Percentiles rank a stretch among this genome's conserved stretches.
These are phyloP conservation scores for Erodium texanum DNA, from an alignment of 441 rosid species.

Conservation along the genomic window DNA sequence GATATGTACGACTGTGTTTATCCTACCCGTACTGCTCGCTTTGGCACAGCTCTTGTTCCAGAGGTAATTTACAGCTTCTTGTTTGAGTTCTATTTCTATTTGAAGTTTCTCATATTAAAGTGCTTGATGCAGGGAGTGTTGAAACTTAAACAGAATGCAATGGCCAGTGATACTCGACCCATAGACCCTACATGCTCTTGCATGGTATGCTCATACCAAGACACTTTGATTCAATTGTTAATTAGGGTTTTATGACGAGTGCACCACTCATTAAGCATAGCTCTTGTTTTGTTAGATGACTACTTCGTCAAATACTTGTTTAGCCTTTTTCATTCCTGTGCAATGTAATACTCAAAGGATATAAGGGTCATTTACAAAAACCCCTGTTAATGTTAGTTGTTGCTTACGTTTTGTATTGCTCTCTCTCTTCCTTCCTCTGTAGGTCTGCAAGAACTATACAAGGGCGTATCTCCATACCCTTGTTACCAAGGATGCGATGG, in stretches of 20 bases:
- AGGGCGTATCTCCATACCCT: conserved; percentile 69
- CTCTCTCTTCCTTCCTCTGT: conserved; percentile 16
- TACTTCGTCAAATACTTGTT: no score
- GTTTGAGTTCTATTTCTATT: not conserved
- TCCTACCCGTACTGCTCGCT: conserved; percentile 81
- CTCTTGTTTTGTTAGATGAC: no score
- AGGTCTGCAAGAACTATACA: conserved; percentile 74
- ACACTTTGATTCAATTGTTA: conserved; percentile 5
- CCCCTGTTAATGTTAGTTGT: no score
- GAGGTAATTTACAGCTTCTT: conserved; percentile 41
- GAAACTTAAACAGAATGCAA: conserved; percentile 53
- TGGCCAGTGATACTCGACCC: conserved; percentile 57
- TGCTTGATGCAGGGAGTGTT: conserved; percentile 49
- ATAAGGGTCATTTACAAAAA: no score
- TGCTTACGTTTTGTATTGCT: not conserved
- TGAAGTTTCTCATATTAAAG: not conserved
- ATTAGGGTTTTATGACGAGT: not conserved
- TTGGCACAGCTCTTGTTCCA: conserved; percentile 69
- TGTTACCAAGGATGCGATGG: conserved; percentile 77
- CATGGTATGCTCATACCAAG: conserved; percentile 37
- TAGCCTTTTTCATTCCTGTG: not conserved
- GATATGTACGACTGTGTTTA: conserved; percentile 80
- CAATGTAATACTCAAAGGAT: not conserved
- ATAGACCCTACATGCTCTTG: conserved; percentile 61
- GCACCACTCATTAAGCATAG: no score